Percentiles rank a stretch among this genome's conserved stretches.
Evolutionary conservation across 768 basidiomycete genomes (phyloP).

Genomic region (Lactarius akahatsu): DNA sequence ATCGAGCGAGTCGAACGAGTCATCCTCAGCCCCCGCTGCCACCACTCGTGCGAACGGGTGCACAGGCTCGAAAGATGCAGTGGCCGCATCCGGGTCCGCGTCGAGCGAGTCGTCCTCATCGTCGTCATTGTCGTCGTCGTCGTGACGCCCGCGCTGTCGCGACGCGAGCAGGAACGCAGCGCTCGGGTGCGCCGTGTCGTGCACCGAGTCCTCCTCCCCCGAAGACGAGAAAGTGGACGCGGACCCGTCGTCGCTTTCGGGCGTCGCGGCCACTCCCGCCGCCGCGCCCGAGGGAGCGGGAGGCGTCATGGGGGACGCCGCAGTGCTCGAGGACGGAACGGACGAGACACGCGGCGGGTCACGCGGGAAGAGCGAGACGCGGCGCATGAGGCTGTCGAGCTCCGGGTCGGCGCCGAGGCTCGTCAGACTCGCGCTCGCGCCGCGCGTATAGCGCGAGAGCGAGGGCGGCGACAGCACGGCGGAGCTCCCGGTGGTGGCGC

Average conservation of each 20-base stretch:
- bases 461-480: constrained; percentile 70
- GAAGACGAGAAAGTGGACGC: constrained; percentile 56
- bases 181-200: constrained; percentile 62
- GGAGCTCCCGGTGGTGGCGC: constrained; percentile 37
- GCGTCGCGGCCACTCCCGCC: constrained; percentile 5
- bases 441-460: constrained; percentile 60
- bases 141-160: constrained; percentile 31
- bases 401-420: constrained; percentile 47
- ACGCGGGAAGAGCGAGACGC: constrained; percentile 47
- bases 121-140: constrained; percentile 20
- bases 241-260: constrained; percentile 36
- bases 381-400: constrained; percentile 68
- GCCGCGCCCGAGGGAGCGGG: constrained; percentile 34
- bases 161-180: constrained; percentile 69
- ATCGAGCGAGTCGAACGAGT: constrained; percentile 46
- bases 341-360: constrained; percentile 54
- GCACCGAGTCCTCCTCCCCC: constrained; percentile 50
- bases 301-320: constrained; percentile 30
- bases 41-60: constrained; percentile 58
- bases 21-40: constrained; percentile 39
- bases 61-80: constrained; percentile 47
- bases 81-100: constrained; percentile 41
- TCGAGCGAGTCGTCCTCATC: constrained; percentile 37
- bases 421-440: constrained; percentile 35
- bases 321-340: constrained; percentile 1